Evolutionary conservation across 2,329 filamentous ascomycete species (phyloP), one percentile per base, ranked within the genome.

Genomic region (Ploettnerulaceae sp.): DNA sequence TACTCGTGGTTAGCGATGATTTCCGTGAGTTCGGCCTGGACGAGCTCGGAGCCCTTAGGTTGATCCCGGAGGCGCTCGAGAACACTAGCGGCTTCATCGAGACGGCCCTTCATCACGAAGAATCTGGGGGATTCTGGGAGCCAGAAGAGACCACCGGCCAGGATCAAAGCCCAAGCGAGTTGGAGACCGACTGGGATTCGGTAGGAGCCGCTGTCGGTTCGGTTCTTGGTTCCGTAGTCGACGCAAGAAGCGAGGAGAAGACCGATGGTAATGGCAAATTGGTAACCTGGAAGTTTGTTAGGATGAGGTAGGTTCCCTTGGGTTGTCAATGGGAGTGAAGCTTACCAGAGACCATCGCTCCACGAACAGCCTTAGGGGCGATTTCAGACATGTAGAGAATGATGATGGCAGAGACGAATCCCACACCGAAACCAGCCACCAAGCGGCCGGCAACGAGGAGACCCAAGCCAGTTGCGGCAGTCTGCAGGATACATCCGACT

Each of bases 1-100:
- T 89, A 89, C 69, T 86, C 85, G 68, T 90, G 79, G 75, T 94
- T 95, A 72, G 88, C 88, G 49, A 93, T 76, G 57, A 95, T 87
- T 71, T 94, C 88, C 28, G 83, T 77, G 36, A 93, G 75, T 69
- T 95, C 89, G 53, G 79, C 71, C 69, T 84, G 79, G 68, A 94
- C 82, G 66, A 80, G 89, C 52, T 84, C 76, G 25, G 84, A 90
- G 45, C 86, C 79, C 40, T 68, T 61, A 43, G 83, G 75, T 70
- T 93, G 86, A 49, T 84, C 86, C 63, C 88, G 86, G 20, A 94
- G 77, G 43, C 74, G 76, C 48, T 78, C 69, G 6, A 94, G 76
- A 8, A 81, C 69, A 62, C 36, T 7, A 91, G 76, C n/a, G 79
- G 69, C 3, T 68, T 55, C 50, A 79, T 82, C 77, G 45, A 87